phyloP scores from a whole-genome alignment of 257 asterid species.

The Solanum piurae region DNA sequence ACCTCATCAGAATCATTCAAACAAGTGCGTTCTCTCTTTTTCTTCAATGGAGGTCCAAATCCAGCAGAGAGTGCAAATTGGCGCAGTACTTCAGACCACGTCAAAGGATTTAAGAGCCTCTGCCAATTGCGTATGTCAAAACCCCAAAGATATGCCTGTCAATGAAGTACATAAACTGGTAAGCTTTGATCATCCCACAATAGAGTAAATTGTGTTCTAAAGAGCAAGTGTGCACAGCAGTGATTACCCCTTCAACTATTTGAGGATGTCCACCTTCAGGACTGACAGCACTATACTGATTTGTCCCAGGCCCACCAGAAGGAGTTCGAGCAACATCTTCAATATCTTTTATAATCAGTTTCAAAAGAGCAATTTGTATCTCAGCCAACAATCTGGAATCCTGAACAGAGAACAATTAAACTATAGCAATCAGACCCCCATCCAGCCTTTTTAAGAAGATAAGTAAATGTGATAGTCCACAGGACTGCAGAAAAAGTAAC shows the following conservation, averaged over 20 bases:
- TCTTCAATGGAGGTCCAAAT: conserved; percentile 83
- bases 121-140: conserved; percentile 92
- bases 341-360: conserved; percentile 80
- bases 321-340: conserved; percentile 96
- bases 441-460: neutral
- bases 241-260: conserved; percentile 91
- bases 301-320: conserved; percentile 98
- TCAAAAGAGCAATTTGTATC: conserved; percentile 67
- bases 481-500: neutral
- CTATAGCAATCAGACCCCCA: neutral
- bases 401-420: conserved; percentile 29
- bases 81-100: conserved; percentile 95
- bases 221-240: neutral
- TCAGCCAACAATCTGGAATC: conserved; percentile 91
- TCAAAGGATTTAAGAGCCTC: conserved; percentile 70
- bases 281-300: conserved; percentile 87
- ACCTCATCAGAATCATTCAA: conserved; percentile 68
- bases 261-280: conserved; percentile 99
- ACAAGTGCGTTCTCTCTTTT: conserved; percentile 49
- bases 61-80: conserved; percentile 95
- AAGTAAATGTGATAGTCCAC: neutral
- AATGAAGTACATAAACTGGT: conserved; percentile 7
- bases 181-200: neutral
- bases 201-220: neutral
- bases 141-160: conserved; percentile 95